Evolutionary conservation across 225 moss, liverwort and hornwort genomes (phyloP).

Genomic region (Antitrichia curtipendula): DNA sequence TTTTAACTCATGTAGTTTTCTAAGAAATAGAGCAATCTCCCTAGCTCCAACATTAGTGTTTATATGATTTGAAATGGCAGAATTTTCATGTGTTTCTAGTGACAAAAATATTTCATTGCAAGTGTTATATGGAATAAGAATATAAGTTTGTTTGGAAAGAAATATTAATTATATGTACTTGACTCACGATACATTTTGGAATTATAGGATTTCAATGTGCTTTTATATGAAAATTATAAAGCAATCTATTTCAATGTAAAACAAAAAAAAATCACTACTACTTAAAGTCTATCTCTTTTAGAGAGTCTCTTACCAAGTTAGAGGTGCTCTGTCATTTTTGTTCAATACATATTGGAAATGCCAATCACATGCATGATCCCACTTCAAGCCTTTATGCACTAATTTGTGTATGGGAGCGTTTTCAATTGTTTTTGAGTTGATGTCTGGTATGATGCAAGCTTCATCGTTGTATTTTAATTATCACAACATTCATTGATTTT

Average conservation of each 20-base stretch:
- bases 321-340: neutral
- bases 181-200: neutral
- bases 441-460: no score
- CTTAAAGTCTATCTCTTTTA: neutral
- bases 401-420: neutral
- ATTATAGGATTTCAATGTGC: neutral
- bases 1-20: no score
- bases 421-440: neutral
- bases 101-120: neutral
- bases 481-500: neutral
- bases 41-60: no score
- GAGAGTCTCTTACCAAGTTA: neutral
- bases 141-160: no score
- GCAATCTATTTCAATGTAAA: neutral
- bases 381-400: neutral
- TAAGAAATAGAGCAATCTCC: no score
- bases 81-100: rapidly evolving
- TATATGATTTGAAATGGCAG: neutral
- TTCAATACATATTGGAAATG: no score
- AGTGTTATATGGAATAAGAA: neutral
- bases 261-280: no score
- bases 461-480: neutral
- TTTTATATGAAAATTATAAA: neutral
- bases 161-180: neutral
- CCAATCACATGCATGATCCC: rapidly evolving